Evolutionary conservation across 192 early-diverging fungal species (phyloP).

Genomic region (Coemansia sp.): DNA sequence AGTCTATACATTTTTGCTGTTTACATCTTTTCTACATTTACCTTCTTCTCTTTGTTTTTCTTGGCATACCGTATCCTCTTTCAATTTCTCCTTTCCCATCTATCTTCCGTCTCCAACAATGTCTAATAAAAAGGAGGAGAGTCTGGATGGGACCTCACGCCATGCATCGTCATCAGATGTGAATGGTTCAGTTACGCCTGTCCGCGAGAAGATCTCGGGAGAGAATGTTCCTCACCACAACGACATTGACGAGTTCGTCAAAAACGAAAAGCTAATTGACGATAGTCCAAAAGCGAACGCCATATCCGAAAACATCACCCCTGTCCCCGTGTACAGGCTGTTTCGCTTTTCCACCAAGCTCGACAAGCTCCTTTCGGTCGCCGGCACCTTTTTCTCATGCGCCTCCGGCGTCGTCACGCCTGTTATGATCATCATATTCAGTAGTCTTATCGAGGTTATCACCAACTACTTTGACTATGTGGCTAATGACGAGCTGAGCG

Average conservation of each 20-base stretch:
- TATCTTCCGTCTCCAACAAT: neutral
- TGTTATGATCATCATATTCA: slow-evolving; percentile 24
- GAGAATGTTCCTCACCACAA: neutral
- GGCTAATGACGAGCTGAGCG: slow-evolving; percentile 4
- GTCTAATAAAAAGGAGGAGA: slow-evolving; percentile 10
- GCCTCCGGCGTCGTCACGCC: slow-evolving; percentile 52
- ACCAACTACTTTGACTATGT: neutral
- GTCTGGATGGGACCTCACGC: neutral
- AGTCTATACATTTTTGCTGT: neutral
- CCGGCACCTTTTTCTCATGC: slow-evolving; percentile 50
- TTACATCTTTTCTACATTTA: neutral
- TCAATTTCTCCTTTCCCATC: neutral
- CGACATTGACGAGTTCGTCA: slow-evolving; percentile 8
- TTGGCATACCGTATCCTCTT: neutral
- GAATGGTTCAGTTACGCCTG: slow-evolving; percentile 7
- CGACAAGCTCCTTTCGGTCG: slow-evolving; percentile 59
- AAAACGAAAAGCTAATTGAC: slow-evolving; percentile 14
- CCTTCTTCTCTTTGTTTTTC: neutral
- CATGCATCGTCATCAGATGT: slow-evolving; percentile 8
- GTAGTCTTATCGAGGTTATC: slow-evolving; percentile 17
- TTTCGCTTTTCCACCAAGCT: slow-evolving; percentile 69
- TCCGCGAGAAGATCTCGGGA: slow-evolving; percentile 2
- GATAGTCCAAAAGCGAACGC: neutral
- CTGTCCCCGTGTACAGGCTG: slow-evolving; percentile 59
- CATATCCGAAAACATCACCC: slow-evolving; percentile 1